Conservation (phyloP, 2,329 filamentous ascomycete genomes). For the Aspergillus tubingensis region DNA sequence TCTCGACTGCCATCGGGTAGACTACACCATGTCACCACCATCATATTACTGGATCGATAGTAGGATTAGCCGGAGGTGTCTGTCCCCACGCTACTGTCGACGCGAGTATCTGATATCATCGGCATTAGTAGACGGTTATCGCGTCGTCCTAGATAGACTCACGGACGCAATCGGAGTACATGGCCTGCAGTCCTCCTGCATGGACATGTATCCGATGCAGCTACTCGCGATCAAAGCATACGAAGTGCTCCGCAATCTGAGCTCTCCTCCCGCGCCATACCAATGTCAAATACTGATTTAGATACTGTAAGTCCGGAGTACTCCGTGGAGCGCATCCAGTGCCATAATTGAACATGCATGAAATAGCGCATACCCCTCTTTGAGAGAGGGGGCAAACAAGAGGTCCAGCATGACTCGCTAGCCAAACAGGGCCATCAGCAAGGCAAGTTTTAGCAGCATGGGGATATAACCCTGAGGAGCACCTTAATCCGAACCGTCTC, state of each 20-base stretch:
- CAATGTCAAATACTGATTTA: background rate
- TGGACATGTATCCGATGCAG: background rate
- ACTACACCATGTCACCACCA: background rate
- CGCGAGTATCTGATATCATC: conserved; percentile 5
- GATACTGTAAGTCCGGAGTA: conserved; percentile 1
- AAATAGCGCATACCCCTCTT: conserved; percentile 2
- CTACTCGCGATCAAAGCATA: background rate
- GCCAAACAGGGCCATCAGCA: background rate
- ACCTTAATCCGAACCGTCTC: background rate
- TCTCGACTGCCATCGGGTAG: conserved; percentile 8
- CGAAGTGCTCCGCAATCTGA: background rate
- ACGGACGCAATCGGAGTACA: background rate
- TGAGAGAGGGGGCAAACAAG: background rate
- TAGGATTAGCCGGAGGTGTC: background rate
- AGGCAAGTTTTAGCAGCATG: background rate
- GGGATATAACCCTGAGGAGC: background rate
- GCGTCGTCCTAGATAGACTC: background rate
- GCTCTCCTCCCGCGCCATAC: background rate
- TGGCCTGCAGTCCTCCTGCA: conserved; percentile 5
- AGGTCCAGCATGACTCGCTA: background rate
- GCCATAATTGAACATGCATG: conserved; percentile 3
- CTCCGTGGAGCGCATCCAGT: background rate
- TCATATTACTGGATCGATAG: conserved; percentile 7
- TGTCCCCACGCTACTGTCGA: background rate
- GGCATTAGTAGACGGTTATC: background rate